Evolutionary conservation across 768 basidiomycete genomes (phyloP).

Genomic region (Suillus variegatus): DNA sequence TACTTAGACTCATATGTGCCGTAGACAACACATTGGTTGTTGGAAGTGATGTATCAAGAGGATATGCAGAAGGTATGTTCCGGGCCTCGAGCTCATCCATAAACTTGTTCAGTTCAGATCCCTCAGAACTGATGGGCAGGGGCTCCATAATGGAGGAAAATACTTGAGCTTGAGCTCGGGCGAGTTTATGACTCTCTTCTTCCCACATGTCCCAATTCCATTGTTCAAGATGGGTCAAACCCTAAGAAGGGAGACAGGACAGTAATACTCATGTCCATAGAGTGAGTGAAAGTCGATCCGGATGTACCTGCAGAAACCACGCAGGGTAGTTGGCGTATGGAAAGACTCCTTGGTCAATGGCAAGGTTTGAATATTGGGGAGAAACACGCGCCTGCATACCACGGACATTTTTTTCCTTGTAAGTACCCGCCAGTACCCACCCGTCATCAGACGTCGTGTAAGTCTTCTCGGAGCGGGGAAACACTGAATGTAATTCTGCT

Average conservation of each 20-base stretch:
- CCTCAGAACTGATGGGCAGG: neutral
- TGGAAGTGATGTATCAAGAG: neutral
- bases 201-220: conserved; percentile 93
- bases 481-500: too few species aligned
- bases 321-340: conserved; percentile 69
- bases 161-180: neutral
- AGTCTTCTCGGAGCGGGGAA: conserved; percentile 47
- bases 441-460: conserved; percentile 59
- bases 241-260: conserved; percentile 92
- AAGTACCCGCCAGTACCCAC: conserved; percentile 77
- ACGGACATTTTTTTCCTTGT: conserved; percentile 85
- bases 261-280: conserved; percentile 95
- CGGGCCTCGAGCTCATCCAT: conserved; percentile 3
- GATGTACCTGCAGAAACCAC: conserved; percentile 90
- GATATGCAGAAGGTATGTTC: neutral
- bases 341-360: conserved; percentile 57
- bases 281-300: conserved; percentile 92
- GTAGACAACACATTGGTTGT: too few species aligned
- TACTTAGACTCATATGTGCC: too few species aligned
- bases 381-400: conserved; percentile 76
- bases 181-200: conserved; percentile 57
- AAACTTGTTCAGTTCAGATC: conserved; percentile 2
- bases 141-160: neutral
- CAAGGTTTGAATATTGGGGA: conserved; percentile 1
- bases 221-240: conserved; percentile 93